These are phyloP conservation scores for Annulohypoxylon maeteangense DNA, from an alignment of 495 filamentous ascomycete species.

Conservation along the genomic window DNA sequence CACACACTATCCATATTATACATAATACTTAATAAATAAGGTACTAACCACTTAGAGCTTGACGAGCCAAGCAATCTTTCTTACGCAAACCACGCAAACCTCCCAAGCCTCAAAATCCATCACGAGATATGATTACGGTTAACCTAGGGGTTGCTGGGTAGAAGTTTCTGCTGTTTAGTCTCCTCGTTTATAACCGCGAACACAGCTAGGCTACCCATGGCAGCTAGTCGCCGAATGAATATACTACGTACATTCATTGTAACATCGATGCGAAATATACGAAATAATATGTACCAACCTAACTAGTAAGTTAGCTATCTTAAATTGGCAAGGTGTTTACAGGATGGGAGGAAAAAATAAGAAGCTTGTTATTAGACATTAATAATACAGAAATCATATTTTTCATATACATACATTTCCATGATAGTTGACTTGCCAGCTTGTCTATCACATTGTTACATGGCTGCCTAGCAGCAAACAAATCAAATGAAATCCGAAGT, in stretches of 20 bases:
- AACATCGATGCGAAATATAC: conserved; percentile 8
- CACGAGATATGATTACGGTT: conserved; percentile 6
- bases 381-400: neutral
- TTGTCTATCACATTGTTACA: neutral
- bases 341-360: neutral
- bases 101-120: neutral
- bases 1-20: neutral
- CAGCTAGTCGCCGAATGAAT: neutral
- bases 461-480: neutral
- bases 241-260: neutral
- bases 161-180: neutral
- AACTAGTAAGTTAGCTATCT: neutral
- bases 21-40: neutral
- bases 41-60: conserved; percentile 8
- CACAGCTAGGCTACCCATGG: conserved; percentile 3
- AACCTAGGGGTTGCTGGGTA: conserved; percentile 1
- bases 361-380: neutral
- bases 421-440: neutral
- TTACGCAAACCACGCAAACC: neutral
- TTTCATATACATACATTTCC: neutral
- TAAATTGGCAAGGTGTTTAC: neutral
- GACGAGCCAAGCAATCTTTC: conserved; percentile 1
- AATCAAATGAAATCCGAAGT: neutral
- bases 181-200: neutral
- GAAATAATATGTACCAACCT: neutral